Base-by-base conservation (phyloP, 805 yeast genomes). In the Nakazawaea wickerhamii region DNA sequence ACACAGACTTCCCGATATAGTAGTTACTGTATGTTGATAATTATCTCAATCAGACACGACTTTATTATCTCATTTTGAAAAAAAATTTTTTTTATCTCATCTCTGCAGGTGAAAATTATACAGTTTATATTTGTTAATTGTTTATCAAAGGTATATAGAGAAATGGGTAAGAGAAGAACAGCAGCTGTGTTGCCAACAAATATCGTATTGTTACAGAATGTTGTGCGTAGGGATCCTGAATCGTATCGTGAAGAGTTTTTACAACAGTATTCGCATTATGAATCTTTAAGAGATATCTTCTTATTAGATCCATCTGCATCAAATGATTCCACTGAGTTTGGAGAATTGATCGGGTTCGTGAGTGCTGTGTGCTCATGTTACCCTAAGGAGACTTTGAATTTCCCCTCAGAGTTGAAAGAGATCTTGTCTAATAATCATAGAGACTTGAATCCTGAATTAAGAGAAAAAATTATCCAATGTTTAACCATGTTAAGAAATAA, bases 171-270 rank as follows among this genome's bases (percentile, higher is more conserved):
- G 63, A 75, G 81, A 61, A 81, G 85, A 65, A 85, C 96, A 75
- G 93, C 96, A 21, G 96, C 97, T 36, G 74, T 90, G 44, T 69
- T 91, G 58, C 98, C 98, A 9, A 85, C 89, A 15, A 93, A 93
- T 63, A 84, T 93, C 58, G 90, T 95, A 30, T 68, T 91, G 48
- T 66, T 93, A 47, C 99, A 93, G 65, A 93, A 93, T 61, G 71
- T 93, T 50, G 95, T 93, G 8, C 83, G 90, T 53, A 74, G 97
- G 54, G 99, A 93, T 60, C 97, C 99, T 2, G 84, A 77, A 53
- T 90, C 98, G 0, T 93, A 93, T 60, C 79, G 79, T 46, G 99
- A 93, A 63, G 99, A 93, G 62, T 93, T 93, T 61, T 61, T 84
- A 30, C 93, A 89, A 54, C 99, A 93, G 59, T 88, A 83, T 59